Evolutionary conservation across 768 basidiomycete genomes (phyloP), one percentile per base, ranked within the genome.

Genomic region (Trametes coccinea): DNA sequence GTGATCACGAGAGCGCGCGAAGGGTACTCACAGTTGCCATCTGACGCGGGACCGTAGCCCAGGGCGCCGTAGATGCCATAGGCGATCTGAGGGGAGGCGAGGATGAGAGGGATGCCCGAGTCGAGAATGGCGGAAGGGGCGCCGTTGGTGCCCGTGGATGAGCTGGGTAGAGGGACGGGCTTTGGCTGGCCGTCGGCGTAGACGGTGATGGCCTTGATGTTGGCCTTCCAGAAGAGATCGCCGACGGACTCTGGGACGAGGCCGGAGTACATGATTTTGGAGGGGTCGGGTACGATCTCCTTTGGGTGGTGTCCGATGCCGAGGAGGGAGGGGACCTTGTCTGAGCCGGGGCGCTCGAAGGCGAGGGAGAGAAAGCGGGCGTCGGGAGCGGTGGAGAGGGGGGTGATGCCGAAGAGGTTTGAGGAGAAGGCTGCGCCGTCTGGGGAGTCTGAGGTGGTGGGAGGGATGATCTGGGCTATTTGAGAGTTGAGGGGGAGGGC

Each of bases 41-140:
- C 86, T 1, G 75, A 58, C 0, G 76, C 81, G 7, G 89, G 87
- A 22, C 71, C 67, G 30, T 92, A 75, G 1, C 85, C 88, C 54
- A 90, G 74, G 3, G 90, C 87, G 8, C 90, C 90, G 60, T 92
- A 93, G 17, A 92, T 88, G 5, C 79, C 90, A 65, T 93, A 87
- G 14, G 90, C 88, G 17, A 93, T 77, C 3, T 67, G 55, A 4
- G 76, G 73, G 0, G 85, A 84, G 5, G 89, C 82, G 0, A 93
- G 70, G 52, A 93, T 91, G 13, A 80, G 59, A 0, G 90, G 88
- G 0, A 85, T 79, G 0, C 91, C 91, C 0, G 86, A 83, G 70
- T 93, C 91, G 37, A 92, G 68, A n/a, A 90, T 80, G 4, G 88
- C 90, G 46, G 79, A 82, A 0, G 89, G 90, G 43, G 17, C 39